Conservation (phyloP, 2,329 filamentous ascomycete genomes). For the Botryosphaeria dothidea region DNA sequence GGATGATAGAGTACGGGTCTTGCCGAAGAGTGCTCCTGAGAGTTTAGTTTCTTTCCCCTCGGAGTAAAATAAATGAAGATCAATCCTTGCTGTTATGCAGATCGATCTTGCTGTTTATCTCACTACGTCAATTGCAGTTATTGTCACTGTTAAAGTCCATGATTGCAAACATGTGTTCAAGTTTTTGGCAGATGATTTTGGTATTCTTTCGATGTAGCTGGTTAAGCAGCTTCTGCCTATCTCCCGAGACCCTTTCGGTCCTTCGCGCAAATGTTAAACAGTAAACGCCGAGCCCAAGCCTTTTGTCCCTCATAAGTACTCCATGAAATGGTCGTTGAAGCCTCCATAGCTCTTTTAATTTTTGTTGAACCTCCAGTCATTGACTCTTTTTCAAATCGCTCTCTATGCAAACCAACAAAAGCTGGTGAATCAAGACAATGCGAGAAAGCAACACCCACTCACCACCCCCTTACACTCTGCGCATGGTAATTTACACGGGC, state of each 20-base stretch:
- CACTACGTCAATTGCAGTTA: no score
- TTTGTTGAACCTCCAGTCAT: constrained; percentile 14
- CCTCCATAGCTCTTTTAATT: not conserved
- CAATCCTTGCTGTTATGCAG: no score
- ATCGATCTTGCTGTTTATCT: no score
- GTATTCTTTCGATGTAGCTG: constrained; percentile 5
- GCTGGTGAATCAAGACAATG: not conserved
- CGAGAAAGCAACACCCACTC: constrained; percentile 1
- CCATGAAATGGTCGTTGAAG: constrained; percentile 20
- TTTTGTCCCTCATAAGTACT: constrained; percentile 15
- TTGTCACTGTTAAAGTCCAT: no score
- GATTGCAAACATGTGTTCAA: no score
- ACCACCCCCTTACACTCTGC: not conserved
- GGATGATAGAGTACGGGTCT: no score
- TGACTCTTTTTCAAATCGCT: not conserved
- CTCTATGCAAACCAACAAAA: not conserved
- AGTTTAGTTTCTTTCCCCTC: no score
- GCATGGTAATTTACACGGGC: constrained; percentile 60
- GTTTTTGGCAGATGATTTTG: not conserved
- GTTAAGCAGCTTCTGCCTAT: constrained; percentile 11
- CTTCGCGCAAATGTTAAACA: constrained; percentile 1
- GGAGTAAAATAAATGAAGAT: no score
- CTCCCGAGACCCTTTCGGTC: not conserved
- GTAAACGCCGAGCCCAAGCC: constrained; percentile 12
- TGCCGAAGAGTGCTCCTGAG: no score